A percentile compares a stretch with the other conserved stretches of the same genome.
Evolutionary conservation across 352 stramenopile species (phyloP).

Genomic region (Aphanomyces euteiches): DNA sequence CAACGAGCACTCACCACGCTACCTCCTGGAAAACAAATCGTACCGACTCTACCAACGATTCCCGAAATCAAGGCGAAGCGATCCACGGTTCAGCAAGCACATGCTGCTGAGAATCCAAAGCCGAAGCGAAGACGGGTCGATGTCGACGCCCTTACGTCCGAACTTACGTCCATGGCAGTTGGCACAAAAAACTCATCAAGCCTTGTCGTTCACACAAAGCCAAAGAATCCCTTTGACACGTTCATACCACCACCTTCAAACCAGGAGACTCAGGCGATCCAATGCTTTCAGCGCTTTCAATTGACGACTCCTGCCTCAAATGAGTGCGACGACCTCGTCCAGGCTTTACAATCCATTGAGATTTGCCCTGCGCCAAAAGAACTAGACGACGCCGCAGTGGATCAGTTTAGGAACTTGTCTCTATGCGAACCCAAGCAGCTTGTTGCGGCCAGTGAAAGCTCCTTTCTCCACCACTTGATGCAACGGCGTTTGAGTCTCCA

Average conservation of each 20-base stretch:
- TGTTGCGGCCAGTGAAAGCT: background rate
- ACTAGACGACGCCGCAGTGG: background rate
- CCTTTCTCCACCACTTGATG: constrained; percentile 20
- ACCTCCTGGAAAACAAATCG: constrained; percentile 1
- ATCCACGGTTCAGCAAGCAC: background rate
- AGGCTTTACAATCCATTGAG: background rate
- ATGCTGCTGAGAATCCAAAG: constrained; percentile 10
- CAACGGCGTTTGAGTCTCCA: background rate
- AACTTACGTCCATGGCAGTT: constrained; percentile 5
- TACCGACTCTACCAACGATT: constrained; percentile 1
- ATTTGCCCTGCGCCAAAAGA: background rate
- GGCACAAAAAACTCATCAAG: background rate
- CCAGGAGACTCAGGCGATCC: background rate
- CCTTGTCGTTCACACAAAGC: background rate
- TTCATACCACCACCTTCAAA: background rate
- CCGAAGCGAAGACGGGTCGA: constrained; percentile 3
- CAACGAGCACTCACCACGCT: background rate
- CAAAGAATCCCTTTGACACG: background rate
- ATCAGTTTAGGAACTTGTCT: background rate
- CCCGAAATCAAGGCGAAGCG: background rate
- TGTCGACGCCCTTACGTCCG: background rate
- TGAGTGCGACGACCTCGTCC: background rate
- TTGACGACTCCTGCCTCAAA: background rate
- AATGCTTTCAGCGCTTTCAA: background rate
- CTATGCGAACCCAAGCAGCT: background rate